Evolutionary conservation across 306 rosid genomes (phyloP), one percentile per base, ranked within the genome.

Genomic region (Dalbergia cochinchinensis): DNA sequence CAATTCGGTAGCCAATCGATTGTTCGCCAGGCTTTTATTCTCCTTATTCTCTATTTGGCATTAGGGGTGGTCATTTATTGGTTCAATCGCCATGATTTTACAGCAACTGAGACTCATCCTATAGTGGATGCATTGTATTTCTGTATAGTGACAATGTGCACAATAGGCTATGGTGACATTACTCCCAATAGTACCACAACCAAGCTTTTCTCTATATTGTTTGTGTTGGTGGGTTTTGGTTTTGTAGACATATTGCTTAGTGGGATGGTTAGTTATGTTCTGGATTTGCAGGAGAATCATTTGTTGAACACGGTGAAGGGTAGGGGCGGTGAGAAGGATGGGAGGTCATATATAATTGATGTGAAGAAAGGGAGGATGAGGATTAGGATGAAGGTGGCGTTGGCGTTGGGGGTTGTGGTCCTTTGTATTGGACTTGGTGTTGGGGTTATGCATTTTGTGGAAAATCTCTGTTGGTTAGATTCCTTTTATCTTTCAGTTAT

Each of bases 281-380:
- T 96, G 79, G 98, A 96, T 85, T 88, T 96, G 86, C 98, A 93
- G 71, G 99, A 95, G 90, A 80, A 45, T 86, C 91, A 96, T 77
- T 72, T 93, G 84, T 78, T 93, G 57, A 87, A 74, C 80, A 82
- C 87, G 10, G 87, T 93, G 62, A 88, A 91, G 80, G 71, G 85
- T 19, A 87, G 73, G 73, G 89, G 31, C 31, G 31, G 87, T n/a
- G 88, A 69, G 83, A 88, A 69, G 48, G 93, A 89, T 69, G 86
- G 69, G 2, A 84, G 65, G 15, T 93, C 98, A 0, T 93, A 90
- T 69, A 84, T 96, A 68, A 69, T 96, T 73, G 99, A 96, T 87
- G 89, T 88, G 60, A 96, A 95, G 90, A 95, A 96, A 80, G 99
- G 99, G 78, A 91, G 99, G 80, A 96, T 96, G 99, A 90, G 99